Base-by-base conservation (phyloP, 179 eudicot species). In the Silene noctiflora region DNA sequence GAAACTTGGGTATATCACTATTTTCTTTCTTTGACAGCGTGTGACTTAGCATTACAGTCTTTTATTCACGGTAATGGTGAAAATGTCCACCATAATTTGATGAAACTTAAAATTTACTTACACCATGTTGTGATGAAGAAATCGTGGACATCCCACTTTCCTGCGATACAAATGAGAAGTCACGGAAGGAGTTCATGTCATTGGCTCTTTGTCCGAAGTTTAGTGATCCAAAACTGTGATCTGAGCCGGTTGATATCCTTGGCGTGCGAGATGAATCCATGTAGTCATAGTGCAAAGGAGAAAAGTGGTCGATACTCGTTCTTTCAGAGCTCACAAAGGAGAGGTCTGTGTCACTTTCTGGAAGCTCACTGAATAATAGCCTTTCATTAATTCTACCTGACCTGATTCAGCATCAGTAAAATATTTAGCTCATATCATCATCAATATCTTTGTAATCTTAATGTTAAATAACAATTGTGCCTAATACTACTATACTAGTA, bases 311-410 rank as follows among this genome's bases (percentile, higher is more conserved):
- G 58, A 76, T 73, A 68, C 96, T 90, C 6, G 88, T 83, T 78
- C 97, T 89, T 12, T 87, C 93, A 21, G 90, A 82, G 81, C 96
- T 86, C 25, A 90, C 91, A 75, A 88, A 94, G 58, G 98, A 92
- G 83, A 94, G 87, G 80, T 94, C 97, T 6, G 88, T 78, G 13
- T 91, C 90, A 25, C 85, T 78, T 78, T 84, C 80, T 46, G 91
- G 73, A 27, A 90, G 69, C 14, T 92, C 92, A 1, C 85, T 85
- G 71, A 87, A 80, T 24, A 88, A 24, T 19, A 75, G 27, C 78
- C 69, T 89, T 14, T 90, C 97, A 65, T 80, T 82, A 0, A 79
- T 19, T 79, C 83, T 76, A 17, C 71, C 79, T 63, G 80, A 59
- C 83, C 87, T 84, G 85, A 55, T 84, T 76, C 72, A 70, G 44